Conservation (phyloP, 805 yeast species). For the Candida pseudoglaebosa region DNA sequence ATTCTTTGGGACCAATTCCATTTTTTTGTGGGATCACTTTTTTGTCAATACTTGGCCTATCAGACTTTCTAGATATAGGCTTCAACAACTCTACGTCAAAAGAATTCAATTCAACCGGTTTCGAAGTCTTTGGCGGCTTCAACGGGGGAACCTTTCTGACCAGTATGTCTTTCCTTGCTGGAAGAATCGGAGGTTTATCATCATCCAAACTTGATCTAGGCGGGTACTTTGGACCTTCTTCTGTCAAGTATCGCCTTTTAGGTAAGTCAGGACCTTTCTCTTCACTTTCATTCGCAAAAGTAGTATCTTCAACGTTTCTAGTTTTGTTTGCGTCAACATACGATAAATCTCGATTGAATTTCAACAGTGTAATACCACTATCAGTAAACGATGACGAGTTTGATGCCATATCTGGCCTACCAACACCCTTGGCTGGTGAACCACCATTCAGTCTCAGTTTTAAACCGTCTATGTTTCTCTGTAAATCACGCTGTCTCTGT, state of each 20-base stretch:
- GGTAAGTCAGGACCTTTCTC: constrained; percentile 1
- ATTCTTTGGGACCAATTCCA: not conserved
- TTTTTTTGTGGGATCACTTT: not conserved
- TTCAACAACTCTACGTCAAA: constrained; percentile 6
- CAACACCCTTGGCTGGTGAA: constrained; percentile 16
- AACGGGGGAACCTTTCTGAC: constrained; percentile 2
- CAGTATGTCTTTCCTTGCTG: constrained; percentile 3
- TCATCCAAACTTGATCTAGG: constrained; percentile 3
- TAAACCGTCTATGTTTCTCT: constrained; percentile 28
- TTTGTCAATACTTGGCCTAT: not conserved
- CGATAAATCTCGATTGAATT: constrained; percentile 7
- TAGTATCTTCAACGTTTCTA: not conserved
- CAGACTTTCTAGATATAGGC: constrained; percentile 8
- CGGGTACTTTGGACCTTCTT: not conserved
- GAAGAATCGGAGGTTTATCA: constrained; percentile 4
- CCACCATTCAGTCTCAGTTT: constrained; percentile 20
- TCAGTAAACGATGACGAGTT: not conserved
- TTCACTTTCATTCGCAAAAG: not conserved
- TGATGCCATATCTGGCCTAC: not conserved
- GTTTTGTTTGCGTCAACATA: not conserved
- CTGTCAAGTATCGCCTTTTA: not conserved
- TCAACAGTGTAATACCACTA: constrained; percentile 3
- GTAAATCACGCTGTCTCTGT: constrained; percentile 29
- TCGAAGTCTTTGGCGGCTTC: constrained; percentile 1
- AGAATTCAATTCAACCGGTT: not conserved